Evolutionary conservation across 129 eudicot species (phyloP).

Genomic region (Flaveria ramosissima): DNA sequence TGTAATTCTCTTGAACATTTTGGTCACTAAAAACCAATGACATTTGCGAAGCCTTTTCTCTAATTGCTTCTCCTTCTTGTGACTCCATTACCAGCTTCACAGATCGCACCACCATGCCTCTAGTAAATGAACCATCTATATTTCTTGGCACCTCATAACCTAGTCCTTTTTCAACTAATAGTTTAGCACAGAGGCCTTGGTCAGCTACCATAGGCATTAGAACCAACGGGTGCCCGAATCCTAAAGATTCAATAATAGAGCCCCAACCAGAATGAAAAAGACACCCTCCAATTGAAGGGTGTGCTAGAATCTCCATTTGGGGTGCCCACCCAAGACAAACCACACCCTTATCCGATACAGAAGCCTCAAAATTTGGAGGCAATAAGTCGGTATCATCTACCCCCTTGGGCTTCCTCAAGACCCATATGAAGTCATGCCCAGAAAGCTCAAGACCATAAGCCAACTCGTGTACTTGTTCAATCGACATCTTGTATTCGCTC

Average conservation of each 20-base stretch:
- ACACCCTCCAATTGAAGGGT: conserved; percentile 58
- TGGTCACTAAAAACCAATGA: conserved; percentile 35
- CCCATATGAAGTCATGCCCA: conserved; percentile 48
- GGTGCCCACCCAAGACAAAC: conserved; percentile 62
- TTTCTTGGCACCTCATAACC: conserved; percentile 58
- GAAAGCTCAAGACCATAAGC: conserved; percentile 56
- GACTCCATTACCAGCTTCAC: conserved; percentile 44
- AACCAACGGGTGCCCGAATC: conserved; percentile 50
- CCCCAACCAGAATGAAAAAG: conserved; percentile 67
- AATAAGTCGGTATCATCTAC: conserved; percentile 29
- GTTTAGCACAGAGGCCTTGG: conserved; percentile 53
- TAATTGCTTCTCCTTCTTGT: conserved; percentile 34
- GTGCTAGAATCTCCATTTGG: conserved; percentile 52
- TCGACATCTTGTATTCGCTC: conserved; percentile 56
- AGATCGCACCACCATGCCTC: conserved; percentile 42
- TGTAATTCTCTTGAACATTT: conserved; percentile 38
- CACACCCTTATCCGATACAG: conserved; percentile 35
- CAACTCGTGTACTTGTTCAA: conserved; percentile 52
- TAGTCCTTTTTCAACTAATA: conserved; percentile 52
- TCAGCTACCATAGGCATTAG: conserved; percentile 58
- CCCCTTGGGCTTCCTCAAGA: conserved; percentile 49
- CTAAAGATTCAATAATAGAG: conserved; percentile 46
- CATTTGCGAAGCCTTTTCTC: conserved; percentile 42
- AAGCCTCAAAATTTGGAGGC: conserved; percentile 40
- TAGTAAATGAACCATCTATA: conserved; percentile 50